Evolutionary conservation across 345 rosid species (phyloP).

Genomic region (Schrenkiella parvula): DNA sequence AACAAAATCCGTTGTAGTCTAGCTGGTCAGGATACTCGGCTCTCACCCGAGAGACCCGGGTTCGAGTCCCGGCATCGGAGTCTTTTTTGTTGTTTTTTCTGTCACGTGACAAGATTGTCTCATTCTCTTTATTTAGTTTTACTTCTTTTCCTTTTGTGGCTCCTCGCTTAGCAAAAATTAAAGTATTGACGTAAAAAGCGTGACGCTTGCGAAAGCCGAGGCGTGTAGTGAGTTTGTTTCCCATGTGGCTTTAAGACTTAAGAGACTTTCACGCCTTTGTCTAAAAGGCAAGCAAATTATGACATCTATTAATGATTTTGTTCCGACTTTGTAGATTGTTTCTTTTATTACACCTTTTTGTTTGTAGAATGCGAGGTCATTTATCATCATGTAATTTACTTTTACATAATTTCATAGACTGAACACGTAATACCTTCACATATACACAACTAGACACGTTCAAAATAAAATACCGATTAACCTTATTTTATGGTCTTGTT

Average conservation of each 20-base stretch:
- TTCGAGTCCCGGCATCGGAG: slow-evolving; percentile 1
- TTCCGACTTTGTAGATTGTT: not conserved
- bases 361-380: not conserved
- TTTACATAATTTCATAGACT: not conserved
- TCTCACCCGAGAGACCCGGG: slow-evolving; percentile 56
- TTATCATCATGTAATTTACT: slow-evolving; percentile 6
- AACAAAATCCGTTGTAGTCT: slow-evolving; percentile 38
- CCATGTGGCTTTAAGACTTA: slow-evolving; percentile 23
- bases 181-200: slow-evolving; percentile 18
- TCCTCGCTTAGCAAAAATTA: not conserved
- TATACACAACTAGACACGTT: slow-evolving; percentile 1
- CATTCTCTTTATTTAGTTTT: not conserved
- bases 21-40: slow-evolving; percentile 70
- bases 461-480: not conserved
- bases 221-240: slow-evolving; percentile 30
- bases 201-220: slow-evolving; percentile 30
- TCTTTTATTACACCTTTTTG: not conserved
- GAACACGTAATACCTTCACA: not conserved
- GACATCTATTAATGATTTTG: slow-evolving; percentile 30
- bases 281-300: slow-evolving; percentile 29
- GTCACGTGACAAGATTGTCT: not conserved
- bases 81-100: not conserved
- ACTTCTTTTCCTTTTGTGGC: not conserved
- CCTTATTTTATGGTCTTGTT: not conserved
- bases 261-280: slow-evolving; percentile 28